Evolutionary conservation across 2,329 filamentous ascomycete genomes (phyloP).

Genomic region (Colletotrichum sp.): DNA sequence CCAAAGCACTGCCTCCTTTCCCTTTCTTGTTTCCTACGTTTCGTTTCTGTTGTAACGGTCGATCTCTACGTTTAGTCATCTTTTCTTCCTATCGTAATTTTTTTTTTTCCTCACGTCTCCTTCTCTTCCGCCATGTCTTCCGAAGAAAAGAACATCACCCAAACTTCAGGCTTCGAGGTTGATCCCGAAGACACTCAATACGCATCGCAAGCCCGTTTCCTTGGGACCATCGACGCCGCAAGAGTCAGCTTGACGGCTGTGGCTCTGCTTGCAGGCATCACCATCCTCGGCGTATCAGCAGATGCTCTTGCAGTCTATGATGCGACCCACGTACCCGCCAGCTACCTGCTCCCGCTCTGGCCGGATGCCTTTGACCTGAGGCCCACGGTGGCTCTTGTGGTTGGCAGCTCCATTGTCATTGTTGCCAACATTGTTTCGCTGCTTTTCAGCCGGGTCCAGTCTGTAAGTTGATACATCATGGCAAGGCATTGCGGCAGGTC

Average conservation of each 20-base stretch:
- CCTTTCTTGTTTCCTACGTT: background rate
- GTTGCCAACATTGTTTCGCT: conserved; percentile 54
- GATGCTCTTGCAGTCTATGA: conserved; percentile 61
- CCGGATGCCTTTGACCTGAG: conserved; percentile 61
- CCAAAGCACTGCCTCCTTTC: background rate
- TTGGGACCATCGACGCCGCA: conserved; percentile 47
- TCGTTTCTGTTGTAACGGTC: background rate
- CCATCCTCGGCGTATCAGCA: conserved; percentile 58
- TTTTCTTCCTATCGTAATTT: background rate
- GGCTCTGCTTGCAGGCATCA: conserved; percentile 55
- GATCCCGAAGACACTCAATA: conserved; percentile 45
- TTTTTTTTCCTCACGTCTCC: background rate
- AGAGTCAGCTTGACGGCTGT: conserved; percentile 54
- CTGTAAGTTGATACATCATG: conserved; percentile 45
- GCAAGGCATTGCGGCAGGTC: background rate
- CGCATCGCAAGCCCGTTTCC: conserved; percentile 39
- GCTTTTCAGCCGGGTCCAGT: conserved; percentile 49
- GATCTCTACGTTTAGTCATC: background rate
- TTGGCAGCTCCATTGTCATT: conserved; percentile 54
- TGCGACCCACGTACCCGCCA: conserved; percentile 51
- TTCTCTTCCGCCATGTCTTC: conserved; percentile 9
- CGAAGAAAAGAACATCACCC: conserved; percentile 43
- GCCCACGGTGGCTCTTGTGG: conserved; percentile 60
- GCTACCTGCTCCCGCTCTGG: conserved; percentile 61
- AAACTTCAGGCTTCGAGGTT: conserved; percentile 54